Percentiles rank a stretch among this genome's conserved stretches.
Conservation (phyloP, 2,329 filamentous ascomycete genomes). For the Pseudopithomyces chartarum region DNA sequence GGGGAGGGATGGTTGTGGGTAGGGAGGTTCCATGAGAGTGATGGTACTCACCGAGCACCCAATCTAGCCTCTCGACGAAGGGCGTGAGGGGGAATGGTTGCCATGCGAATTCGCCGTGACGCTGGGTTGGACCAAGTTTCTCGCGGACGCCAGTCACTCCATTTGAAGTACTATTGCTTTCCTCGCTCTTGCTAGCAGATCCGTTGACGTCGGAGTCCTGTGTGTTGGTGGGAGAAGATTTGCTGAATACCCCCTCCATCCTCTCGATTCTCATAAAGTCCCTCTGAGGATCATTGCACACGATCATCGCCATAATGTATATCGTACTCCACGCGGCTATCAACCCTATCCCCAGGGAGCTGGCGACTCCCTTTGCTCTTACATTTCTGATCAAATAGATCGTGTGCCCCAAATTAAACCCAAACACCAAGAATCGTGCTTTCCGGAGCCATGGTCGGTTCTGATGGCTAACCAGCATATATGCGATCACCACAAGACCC, state of each 20-base stretch:
- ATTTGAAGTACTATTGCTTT: slow-evolving; percentile 6
- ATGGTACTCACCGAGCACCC: slow-evolving; percentile 51
- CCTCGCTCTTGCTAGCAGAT: neutral
- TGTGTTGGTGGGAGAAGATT: neutral
- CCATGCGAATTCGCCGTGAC: slow-evolving; percentile 54
- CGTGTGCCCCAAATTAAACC: slow-evolving; percentile 50
- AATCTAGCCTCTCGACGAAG: slow-evolving; percentile 61
- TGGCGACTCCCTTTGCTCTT: slow-evolving; percentile 55
- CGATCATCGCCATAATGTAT: slow-evolving; percentile 58
- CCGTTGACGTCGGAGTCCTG: neutral
- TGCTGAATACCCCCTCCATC: slow-evolving; percentile 29
- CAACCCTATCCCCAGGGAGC: slow-evolving; percentile 61
- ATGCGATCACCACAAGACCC: slow-evolving; percentile 50
- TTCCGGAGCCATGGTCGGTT: slow-evolving; percentile 45
- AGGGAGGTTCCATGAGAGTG: neutral
- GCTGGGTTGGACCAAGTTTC: slow-evolving; percentile 30
- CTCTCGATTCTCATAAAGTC: slow-evolving; percentile 63
- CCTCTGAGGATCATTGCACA: slow-evolving; percentile 60
- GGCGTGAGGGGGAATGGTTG: slow-evolving; percentile 56
- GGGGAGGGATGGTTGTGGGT: neutral
- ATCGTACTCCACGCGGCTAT: slow-evolving; percentile 59
- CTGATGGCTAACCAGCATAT: slow-evolving; percentile 57
- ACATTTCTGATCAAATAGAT: slow-evolving; percentile 35
- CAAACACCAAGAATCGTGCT: slow-evolving; percentile 53
- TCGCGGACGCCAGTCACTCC: slow-evolving; percentile 15